Evolutionary conservation across 2,329 filamentous ascomycete species (phyloP), one percentile per base, ranked within the genome.

Genomic region (Pseudocercospora musae): DNA sequence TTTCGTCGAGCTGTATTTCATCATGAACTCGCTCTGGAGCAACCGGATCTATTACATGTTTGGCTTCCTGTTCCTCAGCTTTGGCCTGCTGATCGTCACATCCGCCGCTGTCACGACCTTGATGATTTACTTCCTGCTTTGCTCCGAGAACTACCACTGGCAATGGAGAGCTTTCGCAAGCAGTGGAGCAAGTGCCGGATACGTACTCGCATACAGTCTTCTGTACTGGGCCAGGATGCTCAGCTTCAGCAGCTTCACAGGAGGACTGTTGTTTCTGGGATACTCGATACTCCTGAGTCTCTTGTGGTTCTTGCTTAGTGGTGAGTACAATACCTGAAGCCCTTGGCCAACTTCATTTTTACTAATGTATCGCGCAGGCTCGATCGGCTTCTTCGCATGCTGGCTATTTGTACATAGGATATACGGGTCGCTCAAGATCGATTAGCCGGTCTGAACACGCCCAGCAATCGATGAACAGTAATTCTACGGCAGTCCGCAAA

Each of bases 41-140:
- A 94, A 89, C 81, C 92, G 95, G 78, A 95, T 99, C 69, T 99
- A 99, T 83, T 99, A 99, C 84, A 99, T 99, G 95, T 99, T 99
- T 72, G 95, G 95, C 21, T 99, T 99, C 84, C 82, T 99, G 37
- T 99, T 99, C 83, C 85, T 99, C 60, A 97, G 93, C 83, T 99
- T 96, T 74, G 93, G 91, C 10, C 85, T 99, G 55, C 97, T 99
- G 92, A 92, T 98, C 70, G 90, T 96, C 71, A 98, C 95, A 0
- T 92, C 90, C 62, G 94, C 94, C 0, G 89, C 93, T 0, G 94
- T 96, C 44, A 98, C 95, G 0, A 88, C 98, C 8, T 81, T 99
- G 18, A 89, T 98, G 84, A 91, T 97, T 0, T 99, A 99, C 79
- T 98, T 98, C 81, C 76, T 99, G 70, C 87, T 99, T 13, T 98